phyloP scores from a whole-genome alignment of 805 yeast species.

The Wickerhamomyces chambardii region DNA sequence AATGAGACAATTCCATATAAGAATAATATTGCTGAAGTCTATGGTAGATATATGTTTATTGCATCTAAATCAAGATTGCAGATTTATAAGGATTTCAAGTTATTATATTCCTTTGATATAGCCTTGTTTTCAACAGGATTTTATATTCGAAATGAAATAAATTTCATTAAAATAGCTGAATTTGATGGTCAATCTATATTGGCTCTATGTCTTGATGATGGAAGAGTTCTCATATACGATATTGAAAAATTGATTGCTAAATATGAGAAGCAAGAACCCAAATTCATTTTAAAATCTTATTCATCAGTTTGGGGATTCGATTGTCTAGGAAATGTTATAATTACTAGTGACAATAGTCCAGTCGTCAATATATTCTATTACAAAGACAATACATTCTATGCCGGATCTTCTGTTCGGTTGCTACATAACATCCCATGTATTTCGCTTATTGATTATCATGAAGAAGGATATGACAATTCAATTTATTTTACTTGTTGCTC shows the following conservation, averaged over 20 bases:
- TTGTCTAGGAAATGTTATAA: conserved; percentile 29
- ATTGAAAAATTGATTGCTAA: conserved; percentile 20
- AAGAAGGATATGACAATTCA: conserved; percentile 7
- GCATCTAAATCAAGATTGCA: conserved; percentile 6
- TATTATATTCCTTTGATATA: conserved; percentile 2
- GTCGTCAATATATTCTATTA: conserved; percentile 31
- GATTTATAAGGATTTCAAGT: conserved; percentile 4
- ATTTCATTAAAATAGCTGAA: conserved; percentile 31
- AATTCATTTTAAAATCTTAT: conserved; percentile 22
- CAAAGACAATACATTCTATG: conserved; percentile 8
- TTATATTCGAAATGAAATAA: conserved; percentile 33
- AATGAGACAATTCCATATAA: conserved; percentile 5
- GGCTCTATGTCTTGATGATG: conserved; percentile 46
- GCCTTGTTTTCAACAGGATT: conserved; percentile 8
- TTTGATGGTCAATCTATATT: conserved; percentile 34
- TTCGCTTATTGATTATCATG: conserved; percentile 22
- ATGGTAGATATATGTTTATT: conserved; percentile 3
- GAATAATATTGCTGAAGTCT: conserved; percentile 13
- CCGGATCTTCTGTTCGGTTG: conserved; percentile 30
- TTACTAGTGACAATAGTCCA: conserved; percentile 46
- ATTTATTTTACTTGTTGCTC: conserved; percentile 31
- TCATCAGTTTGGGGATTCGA: conserved; percentile 62
- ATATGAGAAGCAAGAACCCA: conserved; percentile 16
- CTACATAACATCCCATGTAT: conserved; percentile 51
- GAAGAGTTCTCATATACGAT: conserved; percentile 32